Conservation (phyloP, 129 eudicot genomes). For the Arctium minus region DNA sequence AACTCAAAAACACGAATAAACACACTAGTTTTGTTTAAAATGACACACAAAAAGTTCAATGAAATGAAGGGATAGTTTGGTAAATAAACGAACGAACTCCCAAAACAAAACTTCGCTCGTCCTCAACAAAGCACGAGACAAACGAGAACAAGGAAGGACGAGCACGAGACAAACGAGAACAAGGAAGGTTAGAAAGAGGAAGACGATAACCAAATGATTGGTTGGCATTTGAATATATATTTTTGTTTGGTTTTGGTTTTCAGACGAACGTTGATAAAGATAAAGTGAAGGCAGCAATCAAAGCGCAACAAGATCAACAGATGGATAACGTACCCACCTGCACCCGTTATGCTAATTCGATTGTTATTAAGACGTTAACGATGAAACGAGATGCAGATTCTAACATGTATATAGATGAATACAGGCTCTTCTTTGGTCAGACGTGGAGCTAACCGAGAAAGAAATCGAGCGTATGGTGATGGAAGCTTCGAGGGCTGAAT, state of each 20-base stretch:
- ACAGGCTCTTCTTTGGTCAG: constrained; percentile 93
- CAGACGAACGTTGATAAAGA: constrained; percentile 83
- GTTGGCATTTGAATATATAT: neutral
- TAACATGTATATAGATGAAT: neutral
- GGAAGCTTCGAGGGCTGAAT: constrained; percentile 97
- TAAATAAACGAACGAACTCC: too few species aligned
- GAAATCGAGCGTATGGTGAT: constrained; percentile 98
- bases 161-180: too few species aligned
- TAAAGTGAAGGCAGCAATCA: constrained; percentile 98
- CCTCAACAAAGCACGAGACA: too few species aligned
- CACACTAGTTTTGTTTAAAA: too few species aligned
- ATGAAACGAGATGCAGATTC: neutral
- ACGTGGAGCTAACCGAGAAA: constrained; percentile 92
- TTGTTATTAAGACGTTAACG: neutral
- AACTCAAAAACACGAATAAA: too few species aligned
- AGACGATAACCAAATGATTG: too few species aligned
- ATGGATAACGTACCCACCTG: constrained; percentile 66
- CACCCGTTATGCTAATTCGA: neutral
- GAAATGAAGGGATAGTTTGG: too few species aligned
- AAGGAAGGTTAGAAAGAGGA: too few species aligned
- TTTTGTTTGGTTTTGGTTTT: constrained; percentile 3
- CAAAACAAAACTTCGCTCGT: too few species aligned
- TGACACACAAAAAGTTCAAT: too few species aligned
- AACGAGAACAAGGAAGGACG: too few species aligned
- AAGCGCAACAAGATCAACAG: constrained; percentile 99